Evolutionary conservation across 345 rosid species (phyloP).

Genomic region (Boechera stricta): DNA sequence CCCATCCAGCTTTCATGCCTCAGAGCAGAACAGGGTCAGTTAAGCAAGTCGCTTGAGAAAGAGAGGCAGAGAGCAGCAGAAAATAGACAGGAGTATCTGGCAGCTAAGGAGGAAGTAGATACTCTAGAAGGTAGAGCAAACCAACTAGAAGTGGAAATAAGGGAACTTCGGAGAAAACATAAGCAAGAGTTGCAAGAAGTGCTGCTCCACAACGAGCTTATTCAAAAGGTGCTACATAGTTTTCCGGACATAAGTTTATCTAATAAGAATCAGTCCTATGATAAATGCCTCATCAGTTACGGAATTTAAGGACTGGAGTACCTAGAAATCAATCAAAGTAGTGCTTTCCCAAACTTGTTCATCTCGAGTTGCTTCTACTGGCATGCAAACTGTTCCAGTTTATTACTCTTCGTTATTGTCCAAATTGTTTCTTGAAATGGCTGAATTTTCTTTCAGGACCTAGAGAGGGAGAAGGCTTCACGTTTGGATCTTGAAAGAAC

Average conservation of each 20-base stretch:
- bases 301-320: conserved; percentile 9
- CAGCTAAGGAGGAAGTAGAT: conserved; percentile 98
- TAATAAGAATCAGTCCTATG: not conserved
- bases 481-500: conserved; percentile 86
- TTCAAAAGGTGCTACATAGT: conserved; percentile 72
- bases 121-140: conserved; percentile 90
- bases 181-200: conserved; percentile 93
- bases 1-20: conserved; percentile 86
- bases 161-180: conserved; percentile 78
- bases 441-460: conserved; percentile 57
- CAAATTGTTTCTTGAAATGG: conserved; percentile 15
- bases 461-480: conserved; percentile 89
- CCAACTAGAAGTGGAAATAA: conserved; percentile 85
- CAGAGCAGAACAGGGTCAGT: conserved; percentile 93
- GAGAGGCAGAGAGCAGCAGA: conserved; percentile 99
- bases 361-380: conserved; percentile 20
- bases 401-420: conserved; percentile 5
- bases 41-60: conserved; percentile 92
- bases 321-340: conserved; percentile 8
- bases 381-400: conserved; percentile 23
- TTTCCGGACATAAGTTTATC: not conserved
- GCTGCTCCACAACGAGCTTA: conserved; percentile 70
- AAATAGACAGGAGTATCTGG: conserved; percentile 93
- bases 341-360: conserved; percentile 30
- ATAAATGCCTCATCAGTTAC: conserved; percentile 2